phyloP scores from a whole-genome alignment of 495 filamentous ascomycete species.

The Penicillium daleae region DNA sequence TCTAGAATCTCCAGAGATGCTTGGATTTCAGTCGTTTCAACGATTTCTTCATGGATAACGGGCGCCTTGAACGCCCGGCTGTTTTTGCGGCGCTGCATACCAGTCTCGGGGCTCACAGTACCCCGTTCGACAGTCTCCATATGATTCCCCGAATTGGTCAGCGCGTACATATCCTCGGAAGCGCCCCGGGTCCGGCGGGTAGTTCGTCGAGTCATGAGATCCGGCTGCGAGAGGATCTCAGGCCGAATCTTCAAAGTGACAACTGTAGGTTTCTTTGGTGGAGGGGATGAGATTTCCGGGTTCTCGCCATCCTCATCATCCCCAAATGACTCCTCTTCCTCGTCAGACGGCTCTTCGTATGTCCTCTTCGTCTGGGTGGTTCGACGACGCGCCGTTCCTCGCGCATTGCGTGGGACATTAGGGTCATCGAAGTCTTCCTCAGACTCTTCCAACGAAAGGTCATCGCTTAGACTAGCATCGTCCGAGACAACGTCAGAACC shows the following conservation, averaged over 20 bases:
- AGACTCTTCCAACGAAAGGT: conserved; percentile 60
- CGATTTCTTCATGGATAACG: conserved; percentile 56
- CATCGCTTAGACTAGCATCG: conserved; percentile 64
- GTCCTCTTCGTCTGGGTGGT: conserved; percentile 53
- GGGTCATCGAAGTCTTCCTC: conserved; percentile 67
- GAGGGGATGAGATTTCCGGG: conserved; percentile 15
- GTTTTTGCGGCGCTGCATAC: conserved; percentile 54
- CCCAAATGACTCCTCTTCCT: conserved; percentile 21
- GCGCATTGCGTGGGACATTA: conserved; percentile 64
- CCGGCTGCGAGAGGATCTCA: conserved; percentile 35
- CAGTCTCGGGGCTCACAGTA: conserved; percentile 69
- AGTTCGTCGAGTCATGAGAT: conserved; percentile 47
- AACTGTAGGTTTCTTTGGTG: conserved; percentile 40
- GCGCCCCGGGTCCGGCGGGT: conserved; percentile 64
- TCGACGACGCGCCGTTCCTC: conserved; percentile 70
- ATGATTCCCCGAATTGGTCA: conserved; percentile 80
- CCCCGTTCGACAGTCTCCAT: conserved; percentile 60
- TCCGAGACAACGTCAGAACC: conserved; percentile 69
- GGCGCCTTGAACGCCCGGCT: conserved; percentile 58
- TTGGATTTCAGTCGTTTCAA: conserved; percentile 39
- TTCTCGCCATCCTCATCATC: conserved; percentile 45
- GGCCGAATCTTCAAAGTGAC: conserved; percentile 51
- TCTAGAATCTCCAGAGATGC: conserved; percentile 48
- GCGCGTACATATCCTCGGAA: conserved; percentile 61
- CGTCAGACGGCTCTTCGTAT: conserved; percentile 42